Evolutionary conservation across 2,329 filamentous ascomycete genomes (phyloP), one percentile per base, ranked within the genome.

Genomic region (Escovopsis sp.): DNA sequence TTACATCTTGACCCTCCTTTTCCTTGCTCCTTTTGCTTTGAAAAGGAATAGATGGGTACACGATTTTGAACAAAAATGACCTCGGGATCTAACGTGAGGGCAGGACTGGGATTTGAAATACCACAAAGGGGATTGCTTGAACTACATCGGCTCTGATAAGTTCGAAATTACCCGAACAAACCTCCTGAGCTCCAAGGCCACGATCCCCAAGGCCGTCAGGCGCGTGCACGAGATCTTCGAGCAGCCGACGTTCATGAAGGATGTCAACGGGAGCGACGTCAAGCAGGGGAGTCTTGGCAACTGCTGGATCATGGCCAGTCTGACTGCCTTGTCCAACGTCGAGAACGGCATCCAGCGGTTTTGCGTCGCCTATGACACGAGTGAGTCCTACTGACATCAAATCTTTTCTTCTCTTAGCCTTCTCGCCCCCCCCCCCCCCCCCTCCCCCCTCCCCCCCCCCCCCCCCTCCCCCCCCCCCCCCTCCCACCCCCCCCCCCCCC

Each of bases 271-370:
- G 11, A 72, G 75, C 38, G 82, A 90, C 51, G 72, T 87, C 39
- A 80, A 82, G 48, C 83, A 90, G 48, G 83, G 83, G 3, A 68
- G 66, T 28, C 68, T 80, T 27, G 83, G 82, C n/a, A 74, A 88
- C 49, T 90, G 83, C 58, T 88, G 82, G 81, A 70, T 86, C 35
- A 77, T 90, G 57, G 79, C 83, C 6, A 79, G 79, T 16, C 57
- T 92, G 19, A 84, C 78, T 23, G 82, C 82, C 0, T 64, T 92
- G 44, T 77, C 77, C 23, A 85, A 83, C 42, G 79, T 82, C 40
- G 62, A 76, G 32, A 74, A 69, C 2, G 65, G 81, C 12, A 76
- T 93, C 36, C 68, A 80, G 48, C 69, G 72, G 14, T 68, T 84
- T 7, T 92, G 84, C 47, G 79, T 92, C 21, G 79, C 76, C 31